Conservation (phyloP, 1,139 yeast species). For the Williopsis jadinii region DNA sequence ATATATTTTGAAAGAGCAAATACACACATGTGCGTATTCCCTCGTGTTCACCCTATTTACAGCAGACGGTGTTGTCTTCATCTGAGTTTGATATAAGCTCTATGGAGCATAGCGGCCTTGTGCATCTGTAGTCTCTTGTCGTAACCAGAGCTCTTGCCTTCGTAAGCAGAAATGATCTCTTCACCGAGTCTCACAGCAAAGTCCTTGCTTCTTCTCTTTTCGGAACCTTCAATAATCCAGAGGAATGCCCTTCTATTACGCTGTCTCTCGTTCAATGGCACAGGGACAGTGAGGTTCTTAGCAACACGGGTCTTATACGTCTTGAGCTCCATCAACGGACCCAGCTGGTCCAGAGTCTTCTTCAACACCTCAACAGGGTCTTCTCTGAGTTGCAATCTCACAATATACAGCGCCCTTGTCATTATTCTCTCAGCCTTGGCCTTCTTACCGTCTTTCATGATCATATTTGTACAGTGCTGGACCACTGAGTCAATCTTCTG, state of each 20-base stretch:
- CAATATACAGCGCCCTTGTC: slow-evolving; percentile 72
- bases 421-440: slow-evolving; percentile 70
- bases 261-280: slow-evolving; percentile 76
- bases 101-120: slow-evolving; percentile 74
- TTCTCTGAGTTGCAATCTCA: slow-evolving; percentile 60
- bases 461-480: slow-evolving; percentile 72
- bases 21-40: not conserved
- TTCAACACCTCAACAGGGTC: slow-evolving; percentile 76
- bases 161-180: slow-evolving; percentile 71
- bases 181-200: slow-evolving; percentile 87
- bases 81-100: slow-evolving; percentile 57
- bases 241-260: slow-evolving; percentile 78
- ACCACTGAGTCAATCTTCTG: slow-evolving; percentile 60
- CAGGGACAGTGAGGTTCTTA: slow-evolving; percentile 73
- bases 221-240: slow-evolving; percentile 86
- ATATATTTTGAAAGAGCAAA: not conserved
- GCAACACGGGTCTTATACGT: slow-evolving; percentile 83
- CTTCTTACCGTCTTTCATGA: slow-evolving; percentile 92
- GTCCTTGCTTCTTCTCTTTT: slow-evolving; percentile 71
- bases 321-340: slow-evolving; percentile 77
- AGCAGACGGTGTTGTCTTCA: not conserved
- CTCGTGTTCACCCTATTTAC: not conserved
- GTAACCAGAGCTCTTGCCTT: slow-evolving; percentile 76
- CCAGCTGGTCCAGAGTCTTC: slow-evolving; percentile 71
- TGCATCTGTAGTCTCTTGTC: slow-evolving; percentile 83